Evolutionary conservation across 495 filamentous ascomycete species (phyloP), one percentile per base, ranked within the genome.

Genomic region (Aspergillus asperescens): DNA sequence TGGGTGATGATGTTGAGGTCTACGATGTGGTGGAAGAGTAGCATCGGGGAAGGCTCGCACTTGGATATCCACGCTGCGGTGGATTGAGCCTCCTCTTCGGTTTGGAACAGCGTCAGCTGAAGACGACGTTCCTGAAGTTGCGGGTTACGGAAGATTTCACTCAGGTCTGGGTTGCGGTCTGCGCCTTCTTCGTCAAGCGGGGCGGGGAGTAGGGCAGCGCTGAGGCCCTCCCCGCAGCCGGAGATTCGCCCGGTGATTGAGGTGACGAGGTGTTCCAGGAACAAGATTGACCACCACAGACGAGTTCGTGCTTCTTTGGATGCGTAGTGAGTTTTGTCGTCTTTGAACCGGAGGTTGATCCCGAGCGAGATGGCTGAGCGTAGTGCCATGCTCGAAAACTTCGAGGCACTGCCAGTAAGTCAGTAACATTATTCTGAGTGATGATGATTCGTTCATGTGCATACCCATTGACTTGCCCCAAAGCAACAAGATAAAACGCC

Each of bases 251-350:
- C 83, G 5, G 79, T 83, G 59, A 84, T 81, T 7, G 74, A 68
- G 31, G 74, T 72, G n/a, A 87, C 63, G 5, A 77, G 56, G 34
- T 80, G 71, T 46, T 86, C 83, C 7, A 85, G 62, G 1, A 68
- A 70, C 51, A 77, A 83, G 9, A 87, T 61, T 0, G 82, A 77
- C 78, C 81, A 86, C 82, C 82, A 87, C 8, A 86, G 68, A 3
- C 81, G 79, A 34, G 72, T 66, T 8, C 83, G 72, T 15, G 77
- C 72, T 64, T 86, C 83, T 59, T 78, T 82, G 4, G 82, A 72
- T 3, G 66, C 61, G 25, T 75, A 63, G 28, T 67, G 51, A n/a
- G 78, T 68, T 6, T 70, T 62, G 15, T 66, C 63, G 39, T 76
- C 75, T 18, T 76, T 74, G 43, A 80, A 79, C 16, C 79, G 77